Conservation (phyloP, 192 early-diverging fungal species). For the Tieghemiomyces parasiticus region DNA sequence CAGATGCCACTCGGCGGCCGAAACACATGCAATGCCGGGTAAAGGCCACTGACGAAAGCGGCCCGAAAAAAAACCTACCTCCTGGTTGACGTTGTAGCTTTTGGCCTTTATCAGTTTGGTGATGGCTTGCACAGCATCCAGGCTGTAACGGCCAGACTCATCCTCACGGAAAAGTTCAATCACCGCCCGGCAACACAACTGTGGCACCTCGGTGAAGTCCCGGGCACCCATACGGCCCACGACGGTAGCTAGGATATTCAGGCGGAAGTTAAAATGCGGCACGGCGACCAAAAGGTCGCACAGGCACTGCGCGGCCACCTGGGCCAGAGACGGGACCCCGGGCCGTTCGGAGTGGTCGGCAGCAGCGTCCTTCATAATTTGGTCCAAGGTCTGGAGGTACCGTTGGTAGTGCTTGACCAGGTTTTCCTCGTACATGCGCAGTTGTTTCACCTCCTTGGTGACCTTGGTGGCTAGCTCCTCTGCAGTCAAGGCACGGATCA, state of each 20-base stretch:
- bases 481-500: slow-evolving; percentile 75
- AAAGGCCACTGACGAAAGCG: no score
- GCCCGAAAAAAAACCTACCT: no score
- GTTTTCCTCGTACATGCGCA: slow-evolving; percentile 72
- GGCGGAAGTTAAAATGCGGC: slow-evolving; percentile 93
- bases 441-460: slow-evolving; percentile 78
- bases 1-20: no score
- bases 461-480: slow-evolving; percentile 61
- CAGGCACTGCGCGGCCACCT: slow-evolving; percentile 64
- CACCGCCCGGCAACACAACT: slow-evolving; percentile 60
- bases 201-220: slow-evolving; percentile 40
- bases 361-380: slow-evolving; percentile 17
- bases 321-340: slow-evolving; percentile 20
- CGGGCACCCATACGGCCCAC: slow-evolving; percentile 56
- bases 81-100: slow-evolving; percentile 52
- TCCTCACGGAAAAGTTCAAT: slow-evolving; percentile 69
- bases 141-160: slow-evolving; percentile 67
- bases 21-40: no score
- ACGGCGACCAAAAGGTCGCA: slow-evolving; percentile 63
- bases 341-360: slow-evolving; percentile 20
- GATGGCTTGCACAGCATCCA: slow-evolving; percentile 77
- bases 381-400: slow-evolving; percentile 65
- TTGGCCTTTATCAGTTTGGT: slow-evolving; percentile 72
- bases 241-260: slow-evolving; percentile 73
- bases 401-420: slow-evolving; percentile 71